These are phyloP conservation scores for Alternaria sp. DNA, from an alignment of 2,329 filamentous ascomycete species.

Conservation along the genomic window DNA sequence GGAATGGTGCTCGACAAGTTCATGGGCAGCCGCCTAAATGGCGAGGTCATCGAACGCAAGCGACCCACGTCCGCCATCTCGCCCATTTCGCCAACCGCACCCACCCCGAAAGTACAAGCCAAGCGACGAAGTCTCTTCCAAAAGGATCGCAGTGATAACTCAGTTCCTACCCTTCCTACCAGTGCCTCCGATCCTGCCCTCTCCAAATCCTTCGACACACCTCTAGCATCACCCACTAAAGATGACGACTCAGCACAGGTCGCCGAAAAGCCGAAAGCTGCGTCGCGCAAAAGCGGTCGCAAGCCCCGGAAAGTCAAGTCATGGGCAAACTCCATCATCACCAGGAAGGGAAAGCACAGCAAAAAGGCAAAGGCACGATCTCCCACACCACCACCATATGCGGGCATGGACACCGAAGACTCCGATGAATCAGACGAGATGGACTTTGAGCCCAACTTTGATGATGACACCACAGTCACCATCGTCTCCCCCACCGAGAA, in stretches of 20 bases:
- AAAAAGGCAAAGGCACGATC: slow-evolving; percentile 53
- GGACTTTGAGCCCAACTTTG: slow-evolving; percentile 51
- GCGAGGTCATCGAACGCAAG: slow-evolving; percentile 36
- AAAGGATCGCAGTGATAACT: slow-evolving; percentile 59
- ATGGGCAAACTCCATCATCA: slow-evolving; percentile 72
- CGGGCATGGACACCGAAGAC: slow-evolving; percentile 36
- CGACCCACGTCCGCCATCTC: slow-evolving; percentile 48
- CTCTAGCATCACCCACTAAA: slow-evolving; percentile 36
- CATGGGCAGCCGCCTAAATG: slow-evolving; percentile 31
- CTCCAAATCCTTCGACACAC: slow-evolving; percentile 33
- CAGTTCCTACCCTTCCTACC: slow-evolving; percentile 33
- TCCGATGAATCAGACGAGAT: slow-evolving; percentile 44
- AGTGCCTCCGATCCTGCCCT: slow-evolving; percentile 47
- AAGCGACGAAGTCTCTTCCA: slow-evolving; percentile 50
- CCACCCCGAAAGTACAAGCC: slow-evolving; percentile 19
- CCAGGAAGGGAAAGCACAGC: slow-evolving; percentile 63
- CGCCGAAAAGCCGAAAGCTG: slow-evolving; percentile 51
- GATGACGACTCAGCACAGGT: slow-evolving; percentile 43
- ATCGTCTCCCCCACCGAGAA: slow-evolving; percentile 47
- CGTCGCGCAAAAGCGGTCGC: slow-evolving; percentile 61
- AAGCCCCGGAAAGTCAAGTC: slow-evolving; percentile 74
- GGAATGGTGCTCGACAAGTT: slow-evolving; percentile 68
- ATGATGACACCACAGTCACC: slow-evolving; percentile 51
- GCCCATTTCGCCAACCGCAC: slow-evolving; percentile 20
- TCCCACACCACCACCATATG: slow-evolving; percentile 38